These are phyloP conservation scores for Mucor saturninus DNA, from an alignment of 371 early-diverging fungal species.

Conservation along the genomic window DNA sequence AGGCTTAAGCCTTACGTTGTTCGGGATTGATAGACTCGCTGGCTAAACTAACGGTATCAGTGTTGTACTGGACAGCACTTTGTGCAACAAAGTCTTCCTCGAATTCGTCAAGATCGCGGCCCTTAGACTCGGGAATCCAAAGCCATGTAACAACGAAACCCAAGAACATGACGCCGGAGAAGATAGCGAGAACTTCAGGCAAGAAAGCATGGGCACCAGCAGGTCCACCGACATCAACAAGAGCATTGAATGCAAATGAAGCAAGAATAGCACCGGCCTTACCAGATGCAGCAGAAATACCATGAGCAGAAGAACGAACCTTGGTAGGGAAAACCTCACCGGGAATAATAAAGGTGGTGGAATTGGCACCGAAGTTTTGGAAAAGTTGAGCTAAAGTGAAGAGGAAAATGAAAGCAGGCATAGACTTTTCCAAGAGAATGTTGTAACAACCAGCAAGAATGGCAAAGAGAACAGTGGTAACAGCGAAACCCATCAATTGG, in stretches of 20 bases:
- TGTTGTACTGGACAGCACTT: neutral
- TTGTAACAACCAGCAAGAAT: constrained; percentile 77
- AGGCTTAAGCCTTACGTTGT: constrained; percentile 17
- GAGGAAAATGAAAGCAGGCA: constrained; percentile 72
- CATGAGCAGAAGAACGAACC: constrained; percentile 85
- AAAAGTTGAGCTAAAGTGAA: constrained; percentile 80
- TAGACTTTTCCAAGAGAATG: constrained; percentile 54
- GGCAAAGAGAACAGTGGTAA: constrained; percentile 74
- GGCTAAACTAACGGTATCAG: neutral
- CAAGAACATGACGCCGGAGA: constrained; percentile 71
- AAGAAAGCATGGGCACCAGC: constrained; percentile 65
- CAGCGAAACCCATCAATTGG: constrained; percentile 79
- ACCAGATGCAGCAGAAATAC: constrained; percentile 88
- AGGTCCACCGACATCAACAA: constrained; percentile 62
- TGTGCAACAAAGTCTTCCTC: constrained; percentile 45
- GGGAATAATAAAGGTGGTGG: constrained; percentile 90
- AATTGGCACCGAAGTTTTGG: constrained; percentile 92
- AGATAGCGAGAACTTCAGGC: constrained; percentile 69
- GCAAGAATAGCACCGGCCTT: constrained; percentile 81
- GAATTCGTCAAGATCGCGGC: constrained; percentile 61
- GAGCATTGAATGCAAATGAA: constrained; percentile 60
- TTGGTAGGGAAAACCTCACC: constrained; percentile 92
- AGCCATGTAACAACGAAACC: constrained; percentile 59
- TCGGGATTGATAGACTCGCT: constrained; percentile 11
- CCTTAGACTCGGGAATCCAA: constrained; percentile 62